phyloP scores from a whole-genome alignment of 2,329 filamentous ascomycete genomes.

The Allantophomopsis cytisporea region DNA sequence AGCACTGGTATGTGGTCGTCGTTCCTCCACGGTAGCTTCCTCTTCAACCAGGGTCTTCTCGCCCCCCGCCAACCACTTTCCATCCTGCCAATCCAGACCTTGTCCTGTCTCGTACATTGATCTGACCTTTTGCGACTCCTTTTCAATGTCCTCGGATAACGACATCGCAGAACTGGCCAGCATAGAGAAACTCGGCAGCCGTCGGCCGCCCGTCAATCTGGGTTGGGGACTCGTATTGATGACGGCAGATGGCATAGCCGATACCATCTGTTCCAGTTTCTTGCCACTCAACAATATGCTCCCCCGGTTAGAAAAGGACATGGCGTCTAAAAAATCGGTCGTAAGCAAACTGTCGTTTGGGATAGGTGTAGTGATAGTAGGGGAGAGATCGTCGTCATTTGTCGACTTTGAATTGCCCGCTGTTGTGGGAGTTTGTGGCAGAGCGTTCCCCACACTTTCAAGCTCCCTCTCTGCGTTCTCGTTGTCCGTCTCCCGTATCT shows the following conservation, averaged over 20 bases:
- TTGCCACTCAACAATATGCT: conserved; percentile 47
- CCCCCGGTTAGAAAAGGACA: conserved; percentile 49
- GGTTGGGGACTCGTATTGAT: conserved; percentile 3
- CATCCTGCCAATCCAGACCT: conserved; percentile 2
- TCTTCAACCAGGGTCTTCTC: neutral
- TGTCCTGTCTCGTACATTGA: conserved; percentile 18
- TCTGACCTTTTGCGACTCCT: conserved; percentile 19
- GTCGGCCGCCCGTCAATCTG: conserved; percentile 9
- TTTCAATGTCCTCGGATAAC: conserved; percentile 16
- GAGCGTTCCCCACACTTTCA: too few relatives aligned
- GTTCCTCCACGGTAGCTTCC: neutral
- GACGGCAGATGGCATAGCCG: too few relatives aligned
- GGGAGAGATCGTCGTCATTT: conserved; percentile 26
- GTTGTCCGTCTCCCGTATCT: conserved; percentile 1
- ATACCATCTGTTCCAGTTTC: conserved; percentile 12
- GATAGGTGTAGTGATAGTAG: conserved; percentile 40
- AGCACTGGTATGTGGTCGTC: neutral
- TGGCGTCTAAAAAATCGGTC: conserved; percentile 38
- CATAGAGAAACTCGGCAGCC: conserved; percentile 16
- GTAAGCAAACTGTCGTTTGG: conserved; percentile 42
- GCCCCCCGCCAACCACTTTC: neutral
- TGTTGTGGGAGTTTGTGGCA: conserved; percentile 3
- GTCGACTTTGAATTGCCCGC: neutral
- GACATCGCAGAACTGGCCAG: conserved; percentile 9
- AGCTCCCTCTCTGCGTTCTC: conserved; percentile 1